Base-by-base conservation (phyloP, 495 filamentous ascomycete species). In the Rusavskia elegans region DNA sequence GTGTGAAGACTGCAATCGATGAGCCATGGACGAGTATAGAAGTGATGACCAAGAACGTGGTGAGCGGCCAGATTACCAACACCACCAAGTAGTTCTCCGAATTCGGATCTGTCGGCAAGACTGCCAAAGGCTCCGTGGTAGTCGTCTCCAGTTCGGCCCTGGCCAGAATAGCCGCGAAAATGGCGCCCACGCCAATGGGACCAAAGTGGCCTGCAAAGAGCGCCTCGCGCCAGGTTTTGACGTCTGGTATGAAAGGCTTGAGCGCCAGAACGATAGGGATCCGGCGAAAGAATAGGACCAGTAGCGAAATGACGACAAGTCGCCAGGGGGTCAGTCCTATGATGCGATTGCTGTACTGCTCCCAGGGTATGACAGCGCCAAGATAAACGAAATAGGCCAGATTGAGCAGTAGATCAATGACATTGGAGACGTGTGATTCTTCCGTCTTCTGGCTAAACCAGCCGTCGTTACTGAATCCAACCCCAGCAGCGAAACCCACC, bases 401-500 rank as follows among this genome's bases (percentile, higher is more conserved):
- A 66, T 99, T 99, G 68, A 99, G 78, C 51, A 99, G 68, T 57
- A 99, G 66, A 73, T 99, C 93, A 63, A 99, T 96, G 66, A 99
- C 93, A 79, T 97, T 96, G 63, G 92, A 96, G 21, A 99, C 93
- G 63, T 96, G 90, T 1, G 93, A 87, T 60, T 99, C 93, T 62
- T 99, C 93, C 0, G 93, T 99, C 71, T 96, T 95, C 62, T 96
- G 85, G 11, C 84, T 86, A 62, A 97, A 99, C 93, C 93, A 99
- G 50, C 93, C 93, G 63, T 97, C 93, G 62, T 99, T 97, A 57
- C 87, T 94, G 71, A 99, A 99, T 23, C 92, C 93, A 23, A 97
- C 90, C 51, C 93, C 93, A 40, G 84, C 85, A 17, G 89, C 79
- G 60, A 99, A 99, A 38, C 93, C 93, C 39, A 99, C 87, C 25